These are phyloP conservation scores for Chernovozyma sophiae-reginae DNA, from an alignment of 1,139 yeast species.

Conservation along the genomic window DNA sequence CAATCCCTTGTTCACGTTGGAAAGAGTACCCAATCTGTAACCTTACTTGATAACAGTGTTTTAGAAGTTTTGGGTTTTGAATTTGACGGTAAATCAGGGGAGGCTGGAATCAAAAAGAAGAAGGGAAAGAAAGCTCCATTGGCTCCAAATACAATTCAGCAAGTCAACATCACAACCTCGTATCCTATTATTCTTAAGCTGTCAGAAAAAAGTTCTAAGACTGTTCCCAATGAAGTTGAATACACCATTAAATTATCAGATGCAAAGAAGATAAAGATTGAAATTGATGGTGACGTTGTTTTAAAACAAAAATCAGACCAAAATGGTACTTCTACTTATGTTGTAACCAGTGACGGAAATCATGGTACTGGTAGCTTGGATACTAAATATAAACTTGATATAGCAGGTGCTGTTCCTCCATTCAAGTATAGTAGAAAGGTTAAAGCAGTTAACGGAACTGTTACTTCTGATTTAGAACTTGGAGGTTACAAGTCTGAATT, in stretches of 20 bases:
- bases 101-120: background rate
- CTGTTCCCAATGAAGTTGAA: conserved; percentile 13
- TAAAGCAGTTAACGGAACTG: conserved; percentile 34
- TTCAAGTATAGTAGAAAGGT: conserved; percentile 37
- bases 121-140: conserved; percentile 4
- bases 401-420: conserved; percentile 22
- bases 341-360: conserved; percentile 45
- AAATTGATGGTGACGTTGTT: conserved; percentile 17
- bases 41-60: conserved; percentile 3
- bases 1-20: conserved; percentile 31
- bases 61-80: background rate
- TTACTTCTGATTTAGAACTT: conserved; percentile 21
- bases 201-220: conserved; percentile 7
- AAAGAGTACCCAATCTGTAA: conserved; percentile 14
- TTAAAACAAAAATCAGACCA: conserved; percentile 21
- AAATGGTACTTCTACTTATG: conserved; percentile 47
- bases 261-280: conserved; percentile 13
- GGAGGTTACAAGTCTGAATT: background rate
- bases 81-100: conserved; percentile 2
- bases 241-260: conserved; percentile 16
- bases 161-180: conserved; percentile 13
- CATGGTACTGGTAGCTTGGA: conserved; percentile 43
- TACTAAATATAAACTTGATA: conserved; percentile 35
- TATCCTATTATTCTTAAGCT: conserved; percentile 22
- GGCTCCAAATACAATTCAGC: conserved; percentile 13